phyloP scores from a whole-genome alignment of 495 filamentous ascomycete species.

The Aspergillus wentii region DNA sequence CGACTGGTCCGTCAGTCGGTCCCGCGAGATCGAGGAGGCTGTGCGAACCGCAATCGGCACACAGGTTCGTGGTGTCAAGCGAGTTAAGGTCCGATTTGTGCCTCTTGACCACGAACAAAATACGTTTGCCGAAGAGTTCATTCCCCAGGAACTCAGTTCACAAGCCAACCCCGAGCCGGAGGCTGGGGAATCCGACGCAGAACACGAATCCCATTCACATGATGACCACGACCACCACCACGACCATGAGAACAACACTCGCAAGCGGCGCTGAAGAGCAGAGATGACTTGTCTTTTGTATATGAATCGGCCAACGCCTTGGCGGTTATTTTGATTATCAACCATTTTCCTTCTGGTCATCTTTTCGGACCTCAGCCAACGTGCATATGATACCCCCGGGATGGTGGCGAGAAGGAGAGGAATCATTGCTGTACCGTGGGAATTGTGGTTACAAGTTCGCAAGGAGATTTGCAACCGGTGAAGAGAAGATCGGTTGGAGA shows the following conservation, averaged over 20 bases:
- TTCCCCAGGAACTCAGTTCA: constrained; percentile 58
- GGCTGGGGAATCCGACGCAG: constrained; percentile 24
- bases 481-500: no score
- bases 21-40: constrained; percentile 61
- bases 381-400: no score
- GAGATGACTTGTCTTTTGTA: constrained; percentile 1
- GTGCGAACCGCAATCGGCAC: constrained; percentile 65
- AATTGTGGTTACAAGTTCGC: no score
- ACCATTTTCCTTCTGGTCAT: no score
- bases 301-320: no score
- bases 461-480: no score
- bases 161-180: constrained; percentile 64
- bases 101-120: constrained; percentile 49
- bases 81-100: constrained; percentile 77
- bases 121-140: constrained; percentile 74
- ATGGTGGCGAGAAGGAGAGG: no score
- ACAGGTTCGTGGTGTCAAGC: constrained; percentile 75
- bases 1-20: constrained; percentile 64
- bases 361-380: no score
- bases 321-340: no score
- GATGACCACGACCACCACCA: constrained; percentile 23
- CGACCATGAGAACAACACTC: constrained; percentile 20
- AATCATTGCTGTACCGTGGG: no score
- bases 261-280: constrained; percentile 28
- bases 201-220: constrained; percentile 38